These are phyloP conservation scores for Talaromyces piceae DNA, from an alignment of 2,329 filamentous ascomycete species.

Conservation along the genomic window DNA sequence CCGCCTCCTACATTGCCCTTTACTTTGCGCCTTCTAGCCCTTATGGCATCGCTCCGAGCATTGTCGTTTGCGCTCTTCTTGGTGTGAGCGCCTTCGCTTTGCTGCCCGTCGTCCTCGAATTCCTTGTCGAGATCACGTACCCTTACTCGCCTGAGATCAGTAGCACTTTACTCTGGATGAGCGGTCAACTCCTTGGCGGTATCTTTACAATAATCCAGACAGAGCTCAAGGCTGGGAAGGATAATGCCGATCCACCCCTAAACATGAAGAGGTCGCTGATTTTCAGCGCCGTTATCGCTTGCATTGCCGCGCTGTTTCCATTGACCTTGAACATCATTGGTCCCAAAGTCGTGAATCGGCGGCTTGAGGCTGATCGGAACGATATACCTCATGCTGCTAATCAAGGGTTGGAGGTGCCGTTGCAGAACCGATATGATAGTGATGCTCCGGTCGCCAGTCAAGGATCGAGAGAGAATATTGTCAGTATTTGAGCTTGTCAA, in stretches of 20 bases:
- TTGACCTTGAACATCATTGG: conserved; percentile 66
- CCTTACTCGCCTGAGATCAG: conserved; percentile 82
- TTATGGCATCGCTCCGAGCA: conserved; percentile 49
- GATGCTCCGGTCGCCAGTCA: not conserved
- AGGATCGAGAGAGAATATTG: not conserved
- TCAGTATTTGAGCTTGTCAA: not conserved
- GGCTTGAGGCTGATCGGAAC: conserved; percentile 29
- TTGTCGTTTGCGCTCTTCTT: conserved; percentile 65
- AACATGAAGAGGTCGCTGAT: conserved; percentile 71
- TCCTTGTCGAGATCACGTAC: conserved; percentile 77
- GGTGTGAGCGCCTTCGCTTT: conserved; percentile 75
- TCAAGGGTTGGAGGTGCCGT: conserved; percentile 2
- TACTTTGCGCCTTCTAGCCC: conserved; percentile 68
- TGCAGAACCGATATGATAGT: not conserved
- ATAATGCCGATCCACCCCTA: conserved; percentile 49
- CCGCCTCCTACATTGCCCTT: conserved; percentile 64
- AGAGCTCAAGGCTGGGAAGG: conserved; percentile 50
- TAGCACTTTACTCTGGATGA: conserved; percentile 74
- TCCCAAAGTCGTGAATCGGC: conserved; percentile 30
- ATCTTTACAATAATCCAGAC: conserved; percentile 79
- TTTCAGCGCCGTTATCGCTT: conserved; percentile 67
- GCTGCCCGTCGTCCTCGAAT: conserved; percentile 79
- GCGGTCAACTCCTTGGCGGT: conserved; percentile 77
- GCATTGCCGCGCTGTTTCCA: conserved; percentile 59
- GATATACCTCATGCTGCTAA: not conserved